Conservation (phyloP, 139 green algal species). For the Marvania coccoides region DNA sequence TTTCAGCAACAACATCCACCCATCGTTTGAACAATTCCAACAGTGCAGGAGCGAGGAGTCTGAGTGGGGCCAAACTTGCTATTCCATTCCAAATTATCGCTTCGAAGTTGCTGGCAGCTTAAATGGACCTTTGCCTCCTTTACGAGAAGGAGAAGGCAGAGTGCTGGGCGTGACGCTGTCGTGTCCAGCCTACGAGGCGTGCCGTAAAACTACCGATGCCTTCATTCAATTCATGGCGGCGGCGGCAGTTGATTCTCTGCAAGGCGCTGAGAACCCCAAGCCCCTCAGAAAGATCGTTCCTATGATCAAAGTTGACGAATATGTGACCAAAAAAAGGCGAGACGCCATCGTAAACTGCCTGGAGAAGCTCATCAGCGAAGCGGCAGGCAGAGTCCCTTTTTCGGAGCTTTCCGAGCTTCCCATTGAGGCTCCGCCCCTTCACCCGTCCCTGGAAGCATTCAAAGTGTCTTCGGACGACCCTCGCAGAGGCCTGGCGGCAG, state of each 20-base stretch:
- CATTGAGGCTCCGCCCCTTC: not conserved
- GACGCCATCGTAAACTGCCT: not conserved
- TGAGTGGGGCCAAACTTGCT: too few species aligned
- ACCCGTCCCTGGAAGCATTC: slow-evolving; percentile 3
- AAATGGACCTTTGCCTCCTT: not conserved
- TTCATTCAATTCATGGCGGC: too few species aligned
- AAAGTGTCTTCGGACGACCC: not conserved
- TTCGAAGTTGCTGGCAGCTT: not conserved
- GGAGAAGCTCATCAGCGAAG: not conserved
- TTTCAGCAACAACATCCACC: too few species aligned
- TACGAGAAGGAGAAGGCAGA: not conserved
- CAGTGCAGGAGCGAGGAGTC: too few species aligned
- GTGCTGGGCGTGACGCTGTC: not conserved
- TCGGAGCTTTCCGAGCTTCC: not conserved
- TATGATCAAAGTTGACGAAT: not conserved
- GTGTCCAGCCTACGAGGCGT: not conserved
- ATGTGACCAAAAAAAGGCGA: not conserved
- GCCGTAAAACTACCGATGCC: not conserved
- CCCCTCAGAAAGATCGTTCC: not conserved
- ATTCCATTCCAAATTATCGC: not conserved
- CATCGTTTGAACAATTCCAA: too few species aligned
- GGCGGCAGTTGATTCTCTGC: too few species aligned
- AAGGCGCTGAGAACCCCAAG: not conserved
- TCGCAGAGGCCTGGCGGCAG: not conserved
- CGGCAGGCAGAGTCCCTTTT: not conserved